Conservation (phyloP, 164 flowering plant genomes). For the Vitis rupestris region DNA sequence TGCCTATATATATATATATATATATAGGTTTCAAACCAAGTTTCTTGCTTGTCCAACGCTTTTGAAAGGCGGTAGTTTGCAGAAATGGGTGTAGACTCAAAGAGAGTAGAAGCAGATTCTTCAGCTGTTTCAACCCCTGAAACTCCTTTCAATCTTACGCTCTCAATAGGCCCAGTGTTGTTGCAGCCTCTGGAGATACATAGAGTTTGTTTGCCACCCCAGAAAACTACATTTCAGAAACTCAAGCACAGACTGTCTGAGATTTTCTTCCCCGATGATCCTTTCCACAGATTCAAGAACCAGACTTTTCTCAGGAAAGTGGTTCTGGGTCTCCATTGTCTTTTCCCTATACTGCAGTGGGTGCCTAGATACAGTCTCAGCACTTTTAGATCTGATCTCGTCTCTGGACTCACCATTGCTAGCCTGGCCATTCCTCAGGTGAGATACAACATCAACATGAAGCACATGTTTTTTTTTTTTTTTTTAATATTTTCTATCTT, state of each 20-base stretch:
- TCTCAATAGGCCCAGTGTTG: no score
- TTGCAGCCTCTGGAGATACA: conserved; percentile 22
- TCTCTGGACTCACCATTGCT: conserved; percentile 71
- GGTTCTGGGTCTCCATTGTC: conserved; percentile 45
- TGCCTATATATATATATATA: no score
- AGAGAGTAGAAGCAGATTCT: conserved; percentile 28
- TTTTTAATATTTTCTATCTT: background rate
- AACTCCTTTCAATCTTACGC: conserved; percentile 7
- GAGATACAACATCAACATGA: background rate
- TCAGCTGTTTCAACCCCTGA: conserved; percentile 19
- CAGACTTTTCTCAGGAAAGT: conserved; percentile 33
- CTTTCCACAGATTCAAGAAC: conserved; percentile 48
- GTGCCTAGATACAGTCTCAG: conserved; percentile 32
- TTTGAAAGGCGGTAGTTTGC: background rate
- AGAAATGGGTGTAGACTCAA: conserved; percentile 34
- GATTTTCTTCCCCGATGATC: conserved; percentile 71
- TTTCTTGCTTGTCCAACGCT: background rate
- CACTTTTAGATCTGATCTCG: conserved; percentile 46
- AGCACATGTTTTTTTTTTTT: background rate
- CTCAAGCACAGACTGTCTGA: conserved; percentile 44
- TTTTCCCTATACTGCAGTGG: conserved; percentile 65
- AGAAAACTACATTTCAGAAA: conserved; percentile 32
- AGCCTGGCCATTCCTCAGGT: conserved; percentile 71
- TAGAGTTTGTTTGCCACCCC: conserved; percentile 51
- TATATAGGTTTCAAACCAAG: no score